Evolutionary conservation across 2,329 filamentous ascomycete genomes (phyloP).

Genomic region (Phialophora expanda): DNA sequence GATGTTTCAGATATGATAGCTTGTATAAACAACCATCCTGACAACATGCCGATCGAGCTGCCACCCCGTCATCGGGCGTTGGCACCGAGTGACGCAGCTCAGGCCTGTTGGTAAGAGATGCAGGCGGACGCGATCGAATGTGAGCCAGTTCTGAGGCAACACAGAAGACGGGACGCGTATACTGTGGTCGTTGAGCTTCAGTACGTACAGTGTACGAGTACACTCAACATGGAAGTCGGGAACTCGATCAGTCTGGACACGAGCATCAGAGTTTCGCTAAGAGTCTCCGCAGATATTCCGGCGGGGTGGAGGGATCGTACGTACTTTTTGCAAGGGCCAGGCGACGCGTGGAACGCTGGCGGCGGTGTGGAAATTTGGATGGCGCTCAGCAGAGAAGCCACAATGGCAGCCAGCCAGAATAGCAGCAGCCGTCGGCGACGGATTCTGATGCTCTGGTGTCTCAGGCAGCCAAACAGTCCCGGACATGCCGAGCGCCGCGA

Average conservation of each 20-base stretch:
- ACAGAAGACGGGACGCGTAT: neutral
- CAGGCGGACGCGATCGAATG: neutral
- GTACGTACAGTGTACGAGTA: neutral
- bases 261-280: neutral
- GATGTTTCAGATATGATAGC: slow-evolving; percentile 16
- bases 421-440: neutral
- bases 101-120: too few relatives aligned
- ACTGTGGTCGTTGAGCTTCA: too few relatives aligned
- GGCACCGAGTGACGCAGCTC: neutral
- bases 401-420: too few relatives aligned
- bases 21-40: slow-evolving; percentile 7
- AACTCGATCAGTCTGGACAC: neutral
- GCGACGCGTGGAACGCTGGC: neutral
- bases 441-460: slow-evolving; percentile 5
- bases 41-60: neutral
- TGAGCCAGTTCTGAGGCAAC: neutral
- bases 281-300: slow-evolving; percentile 3
- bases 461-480: neutral
- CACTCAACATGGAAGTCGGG: neutral
- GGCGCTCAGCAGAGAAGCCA: neutral
- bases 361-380: slow-evolving; percentile 13
- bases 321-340: slow-evolving; percentile 4
- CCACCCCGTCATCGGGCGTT: neutral
- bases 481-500: slow-evolving; percentile 5
- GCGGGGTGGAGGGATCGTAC: neutral